These are phyloP conservation scores for Flammula alnicola DNA, from an alignment of 1,284 basidiomycete species.

Conservation along the genomic window DNA sequence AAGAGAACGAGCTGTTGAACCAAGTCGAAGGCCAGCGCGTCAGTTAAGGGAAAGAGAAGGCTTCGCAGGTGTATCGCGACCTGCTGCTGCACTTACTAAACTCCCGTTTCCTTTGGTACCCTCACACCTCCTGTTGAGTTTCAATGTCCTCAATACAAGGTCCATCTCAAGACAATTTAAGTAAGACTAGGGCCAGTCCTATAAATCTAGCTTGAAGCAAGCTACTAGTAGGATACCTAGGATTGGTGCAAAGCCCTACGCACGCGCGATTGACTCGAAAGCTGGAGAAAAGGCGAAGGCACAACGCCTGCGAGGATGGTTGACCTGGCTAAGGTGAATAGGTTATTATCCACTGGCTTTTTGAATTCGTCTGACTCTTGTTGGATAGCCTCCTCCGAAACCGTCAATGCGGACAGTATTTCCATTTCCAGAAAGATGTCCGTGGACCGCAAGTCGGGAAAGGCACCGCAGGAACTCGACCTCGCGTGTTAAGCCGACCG, in stretches of 20 bases:
- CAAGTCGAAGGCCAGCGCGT: slow-evolving; percentile 15
- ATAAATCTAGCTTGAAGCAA: slow-evolving; percentile 55
- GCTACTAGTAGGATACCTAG: slow-evolving; percentile 70
- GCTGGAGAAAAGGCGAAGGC: slow-evolving; percentile 19
- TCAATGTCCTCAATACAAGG: slow-evolving; percentile 10
- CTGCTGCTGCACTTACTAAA: slow-evolving; percentile 21
- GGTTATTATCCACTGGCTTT: background rate
- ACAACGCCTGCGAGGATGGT: slow-evolving; percentile 19
- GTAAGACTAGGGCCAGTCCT: slow-evolving; percentile 28
- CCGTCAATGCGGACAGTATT: slow-evolving; percentile 8
- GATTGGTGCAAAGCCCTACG: slow-evolving; percentile 68
- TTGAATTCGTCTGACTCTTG: background rate
- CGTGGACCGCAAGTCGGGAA: slow-evolving; percentile 12
- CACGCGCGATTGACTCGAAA: slow-evolving; percentile 40
- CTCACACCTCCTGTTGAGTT: slow-evolving; percentile 16
- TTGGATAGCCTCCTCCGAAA: slow-evolving; percentile 15
- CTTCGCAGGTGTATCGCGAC: slow-evolving; percentile 18
- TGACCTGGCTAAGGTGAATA: slow-evolving; percentile 23
- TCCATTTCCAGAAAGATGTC: slow-evolving; percentile 1
- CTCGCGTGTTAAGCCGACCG: slow-evolving; percentile 17
- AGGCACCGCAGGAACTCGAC: slow-evolving; percentile 11
- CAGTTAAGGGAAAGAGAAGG: slow-evolving; percentile 33
- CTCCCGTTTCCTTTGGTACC: slow-evolving; percentile 52
- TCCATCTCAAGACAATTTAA: background rate
- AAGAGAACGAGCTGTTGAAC: slow-evolving; percentile 17